These are phyloP conservation scores for Boechera stricta DNA, from an alignment of 345 rosid genomes.

Conservation along the genomic window DNA sequence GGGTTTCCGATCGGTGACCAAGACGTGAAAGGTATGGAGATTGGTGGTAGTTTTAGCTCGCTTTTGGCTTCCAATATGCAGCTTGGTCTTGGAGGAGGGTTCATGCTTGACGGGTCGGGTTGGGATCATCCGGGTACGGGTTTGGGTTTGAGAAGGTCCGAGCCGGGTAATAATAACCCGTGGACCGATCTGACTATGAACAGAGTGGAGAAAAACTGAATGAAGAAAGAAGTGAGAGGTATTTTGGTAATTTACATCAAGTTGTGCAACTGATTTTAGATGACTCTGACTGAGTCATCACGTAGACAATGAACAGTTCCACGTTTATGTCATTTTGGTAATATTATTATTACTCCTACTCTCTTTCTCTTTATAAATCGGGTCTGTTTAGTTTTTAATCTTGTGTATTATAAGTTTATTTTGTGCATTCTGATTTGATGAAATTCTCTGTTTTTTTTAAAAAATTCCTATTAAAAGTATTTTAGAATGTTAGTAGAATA, in stretches of 20 bases:
- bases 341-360: constrained; percentile 20
- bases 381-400: constrained; percentile 11
- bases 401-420: constrained; percentile 35
- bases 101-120: constrained; percentile 40
- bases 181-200: constrained; percentile 48
- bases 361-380: neutral
- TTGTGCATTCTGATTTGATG: constrained; percentile 4
- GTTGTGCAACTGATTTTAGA: constrained; percentile 27
- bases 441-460: neutral
- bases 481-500: neutral
- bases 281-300: constrained; percentile 24
- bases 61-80: constrained; percentile 45
- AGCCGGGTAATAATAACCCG: constrained; percentile 22
- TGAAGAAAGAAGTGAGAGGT: neutral
- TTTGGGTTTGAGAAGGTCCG: constrained; percentile 37
- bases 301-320: constrained; percentile 38
- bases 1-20: constrained; percentile 48
- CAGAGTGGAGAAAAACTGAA: constrained; percentile 46
- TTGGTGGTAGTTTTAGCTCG: constrained; percentile 45
- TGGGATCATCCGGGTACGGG: constrained; percentile 38
- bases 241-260: constrained; percentile 23
- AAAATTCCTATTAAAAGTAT: neutral
- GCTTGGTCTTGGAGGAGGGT: constrained; percentile 47
- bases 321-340: constrained; percentile 37
- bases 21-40: constrained; percentile 45